A percentile compares a stretch with the other conserved stretches of the same genome.
Conservation (phyloP, 2,329 filamentous ascomycete species). For the Dothistroma pini region DNA sequence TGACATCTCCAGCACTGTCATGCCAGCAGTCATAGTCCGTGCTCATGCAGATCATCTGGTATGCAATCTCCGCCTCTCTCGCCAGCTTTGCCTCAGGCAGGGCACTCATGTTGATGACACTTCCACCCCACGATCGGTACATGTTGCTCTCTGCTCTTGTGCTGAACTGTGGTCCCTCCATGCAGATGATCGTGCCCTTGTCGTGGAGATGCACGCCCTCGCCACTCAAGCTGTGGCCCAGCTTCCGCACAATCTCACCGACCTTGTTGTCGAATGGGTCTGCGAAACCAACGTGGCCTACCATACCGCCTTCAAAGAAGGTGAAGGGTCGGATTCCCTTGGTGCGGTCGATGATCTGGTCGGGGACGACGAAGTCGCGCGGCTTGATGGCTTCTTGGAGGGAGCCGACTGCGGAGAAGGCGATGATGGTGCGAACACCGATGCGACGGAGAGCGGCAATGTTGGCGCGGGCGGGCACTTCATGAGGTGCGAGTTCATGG, state of each 20-base stretch:
- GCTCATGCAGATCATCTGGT: slow-evolving; percentile 99
- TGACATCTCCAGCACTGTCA: slow-evolving; percentile 67
- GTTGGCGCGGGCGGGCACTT: slow-evolving; percentile 92
- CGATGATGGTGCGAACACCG: slow-evolving; percentile 85
- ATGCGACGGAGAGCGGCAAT: slow-evolving; percentile 93
- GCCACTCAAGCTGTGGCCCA: slow-evolving; percentile 72
- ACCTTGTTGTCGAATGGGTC: slow-evolving; percentile 86
- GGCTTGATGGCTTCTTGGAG: slow-evolving; percentile 90
- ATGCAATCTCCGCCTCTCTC: slow-evolving; percentile 90
- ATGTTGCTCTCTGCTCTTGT: slow-evolving; percentile 93
- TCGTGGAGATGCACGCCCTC: slow-evolving; percentile 83
- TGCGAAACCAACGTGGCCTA: slow-evolving; percentile 91
- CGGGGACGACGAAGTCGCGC: slow-evolving; percentile 92
- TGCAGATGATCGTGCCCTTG: slow-evolving; percentile 82
- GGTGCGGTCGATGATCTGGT: slow-evolving; percentile 95
- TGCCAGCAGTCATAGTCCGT: slow-evolving; percentile 99
- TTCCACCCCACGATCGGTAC: slow-evolving; percentile 91
- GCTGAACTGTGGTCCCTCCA: slow-evolving; percentile 99
- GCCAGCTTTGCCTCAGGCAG: slow-evolving; percentile 95
- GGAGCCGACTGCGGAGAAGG: slow-evolving; percentile 92
- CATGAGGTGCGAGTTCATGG: slow-evolving; percentile 88
- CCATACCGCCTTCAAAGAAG: slow-evolving; percentile 89
- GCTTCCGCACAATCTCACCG: slow-evolving; percentile 71
- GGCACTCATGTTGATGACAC: slow-evolving; percentile 97
- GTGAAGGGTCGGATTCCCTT: slow-evolving; percentile 94